These are phyloP conservation scores for Sanghuangporus baumii DNA, from an alignment of 1,284 basidiomycete species.

Conservation along the genomic window DNA sequence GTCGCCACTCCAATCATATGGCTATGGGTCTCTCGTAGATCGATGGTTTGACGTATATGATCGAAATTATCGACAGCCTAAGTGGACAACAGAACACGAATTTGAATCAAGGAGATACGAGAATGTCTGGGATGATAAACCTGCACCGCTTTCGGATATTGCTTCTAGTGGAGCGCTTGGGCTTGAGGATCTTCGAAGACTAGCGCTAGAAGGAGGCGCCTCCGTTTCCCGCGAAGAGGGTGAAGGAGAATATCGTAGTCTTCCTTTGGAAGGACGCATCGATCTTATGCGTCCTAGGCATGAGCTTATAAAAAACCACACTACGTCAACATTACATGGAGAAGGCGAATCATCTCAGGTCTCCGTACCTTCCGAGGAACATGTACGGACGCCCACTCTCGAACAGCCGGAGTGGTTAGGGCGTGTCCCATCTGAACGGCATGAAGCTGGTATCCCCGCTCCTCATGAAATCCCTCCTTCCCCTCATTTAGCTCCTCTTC, in stretches of 20 bases:
- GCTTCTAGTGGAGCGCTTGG: conserved; percentile 37
- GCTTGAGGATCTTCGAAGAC: conserved; percentile 63
- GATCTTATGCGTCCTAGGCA: conserved; percentile 72
- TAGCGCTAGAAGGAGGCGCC: conserved; percentile 58
- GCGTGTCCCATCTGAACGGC: conserved; percentile 28
- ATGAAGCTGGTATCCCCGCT: conserved; percentile 50
- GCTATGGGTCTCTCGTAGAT: conserved; percentile 77
- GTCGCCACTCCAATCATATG: conserved; percentile 48
- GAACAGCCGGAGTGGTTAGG: conserved; percentile 22
- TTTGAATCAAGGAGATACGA: conserved; percentile 70
- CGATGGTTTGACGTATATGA: conserved; percentile 92
- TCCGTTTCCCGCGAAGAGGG: conserved; percentile 23
- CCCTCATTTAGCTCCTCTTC: conserved; percentile 29
- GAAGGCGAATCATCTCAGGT: conserved; percentile 16
- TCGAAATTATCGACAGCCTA: conserved; percentile 65
- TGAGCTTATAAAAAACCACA: conserved; percentile 27
- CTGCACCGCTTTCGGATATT: conserved; percentile 27
- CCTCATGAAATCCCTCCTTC: conserved; percentile 45
- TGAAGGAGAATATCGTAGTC: conserved; percentile 68
- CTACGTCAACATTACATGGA: conserved; percentile 10
- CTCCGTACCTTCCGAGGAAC: background rate
- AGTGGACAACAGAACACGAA: conserved; percentile 33
- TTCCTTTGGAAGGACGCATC: conserved; percentile 82
- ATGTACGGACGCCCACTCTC: conserved; percentile 25
- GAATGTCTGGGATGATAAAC: conserved; percentile 64